Conservation (phyloP, 768 basidiomycete genomes). For the Strobilomyces echinocephalus region DNA sequence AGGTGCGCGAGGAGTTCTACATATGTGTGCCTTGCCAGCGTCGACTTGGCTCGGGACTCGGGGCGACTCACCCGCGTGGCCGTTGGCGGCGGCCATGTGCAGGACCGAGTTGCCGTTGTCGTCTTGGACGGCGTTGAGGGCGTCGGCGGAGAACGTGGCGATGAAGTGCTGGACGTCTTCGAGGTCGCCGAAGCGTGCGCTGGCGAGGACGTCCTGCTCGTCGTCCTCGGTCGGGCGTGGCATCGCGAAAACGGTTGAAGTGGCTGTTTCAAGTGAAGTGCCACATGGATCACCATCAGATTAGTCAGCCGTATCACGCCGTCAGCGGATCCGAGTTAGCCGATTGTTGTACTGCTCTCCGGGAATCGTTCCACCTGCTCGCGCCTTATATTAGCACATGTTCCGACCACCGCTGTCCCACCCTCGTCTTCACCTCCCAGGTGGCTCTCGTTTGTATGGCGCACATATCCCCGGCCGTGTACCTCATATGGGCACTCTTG, state of each 20-base stretch:
- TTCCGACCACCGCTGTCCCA: too few relatives aligned
- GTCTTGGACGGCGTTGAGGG: slow-evolving; percentile 54
- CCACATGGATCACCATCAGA: not conserved
- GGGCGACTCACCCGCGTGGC: slow-evolving; percentile 63
- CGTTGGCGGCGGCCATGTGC: slow-evolving; percentile 88
- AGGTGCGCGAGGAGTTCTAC: slow-evolving; percentile 75
- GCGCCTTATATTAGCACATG: not conserved
- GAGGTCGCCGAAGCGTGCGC: slow-evolving; percentile 85
- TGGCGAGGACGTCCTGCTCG: slow-evolving; percentile 69
- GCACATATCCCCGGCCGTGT: slow-evolving; percentile 56
- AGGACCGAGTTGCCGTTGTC: slow-evolving; percentile 74
- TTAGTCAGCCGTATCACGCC: not conserved
- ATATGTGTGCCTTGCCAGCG: slow-evolving; percentile 36
- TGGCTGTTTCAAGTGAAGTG: too few relatives aligned
- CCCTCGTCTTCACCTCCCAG: not conserved
- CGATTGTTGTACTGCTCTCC: not conserved
- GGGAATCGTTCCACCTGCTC: not conserved
- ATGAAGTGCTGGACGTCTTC: slow-evolving; percentile 71
- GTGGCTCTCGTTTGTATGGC: not conserved
- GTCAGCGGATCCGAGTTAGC: not conserved
- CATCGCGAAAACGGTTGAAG: not conserved
- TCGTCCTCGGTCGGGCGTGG: slow-evolving; percentile 43
- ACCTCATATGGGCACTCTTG: slow-evolving; percentile 60
- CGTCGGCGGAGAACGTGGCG: slow-evolving; percentile 46
- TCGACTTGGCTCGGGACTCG: not conserved